Evolutionary conservation across 75 land plant species (phyloP), one percentile per base, ranked within the genome.

Genomic region (Azolla pinnata): DNA sequence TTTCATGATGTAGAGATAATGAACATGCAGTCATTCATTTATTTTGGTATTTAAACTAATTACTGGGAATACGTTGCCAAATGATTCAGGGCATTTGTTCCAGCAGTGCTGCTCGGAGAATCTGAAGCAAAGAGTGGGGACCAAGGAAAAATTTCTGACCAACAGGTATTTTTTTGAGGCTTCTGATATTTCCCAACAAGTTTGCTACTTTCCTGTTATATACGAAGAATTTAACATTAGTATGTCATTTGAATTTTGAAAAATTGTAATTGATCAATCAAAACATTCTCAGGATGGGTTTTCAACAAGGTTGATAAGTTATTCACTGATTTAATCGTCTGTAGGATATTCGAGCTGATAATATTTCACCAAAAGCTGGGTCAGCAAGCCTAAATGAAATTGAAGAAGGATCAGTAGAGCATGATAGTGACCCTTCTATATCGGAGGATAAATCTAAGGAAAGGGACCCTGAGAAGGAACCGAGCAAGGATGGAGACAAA

Each of bases 11-110:
- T n/a, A n/a, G n/a, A n/a, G n/a, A n/a, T n/a, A n/a, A n/a, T n/a
- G n/a, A n/a, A n/a, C n/a, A n/a, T n/a, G n/a, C n/a, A n/a, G n/a
- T n/a, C n/a, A n/a, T n/a, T n/a, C n/a, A n/a, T n/a, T n/a, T n/a
- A n/a, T n/a, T n/a, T n/a, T n/a, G n/a, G n/a, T n/a, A n/a, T n/a
- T n/a, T n/a, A n/a, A n/a, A n/a, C n/a, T n/a, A n/a, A n/a, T n/a
- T n/a, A n/a, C n/a, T n/a, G n/a, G n/a, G n/a, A n/a, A n/a, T n/a
- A n/a, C n/a, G n/a, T n/a, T n/a, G n/a, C n/a, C n/a, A n/a, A n/a
- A n/a, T n/a, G n/a, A n/a, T n/a, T n/a, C n/a, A 92, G 98, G 63
- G 96, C 98, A 44, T 93, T 93, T 81, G 98, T 93, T 53, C 98
- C 98, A 33, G 98, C 98, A 42, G 98, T 93, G 20, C 60, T 93